phyloP scores from a whole-genome alignment of 352 stramenopile genomes.

The Globisporangium cederbergense region DNA sequence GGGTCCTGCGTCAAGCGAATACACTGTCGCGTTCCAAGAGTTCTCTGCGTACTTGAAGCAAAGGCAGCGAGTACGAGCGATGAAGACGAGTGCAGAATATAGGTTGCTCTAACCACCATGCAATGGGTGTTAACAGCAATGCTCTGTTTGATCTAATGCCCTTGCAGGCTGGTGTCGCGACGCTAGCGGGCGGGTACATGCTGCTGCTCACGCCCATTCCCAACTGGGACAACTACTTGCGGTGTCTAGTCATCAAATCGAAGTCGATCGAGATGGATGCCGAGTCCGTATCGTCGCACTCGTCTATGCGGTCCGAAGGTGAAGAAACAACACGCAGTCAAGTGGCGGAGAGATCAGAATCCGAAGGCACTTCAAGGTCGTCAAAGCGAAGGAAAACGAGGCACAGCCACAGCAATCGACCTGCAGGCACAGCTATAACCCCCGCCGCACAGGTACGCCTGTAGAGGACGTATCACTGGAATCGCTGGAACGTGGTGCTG shows the following conservation, averaged over 20 bases:
- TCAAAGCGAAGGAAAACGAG: slow-evolving; percentile 1
- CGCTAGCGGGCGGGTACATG: slow-evolving; percentile 37
- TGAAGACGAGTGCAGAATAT: background rate
- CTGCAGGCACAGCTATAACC: no score
- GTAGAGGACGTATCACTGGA: background rate
- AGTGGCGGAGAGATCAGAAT: background rate
- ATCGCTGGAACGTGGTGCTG: background rate
- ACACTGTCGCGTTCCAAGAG: slow-evolving; percentile 34
- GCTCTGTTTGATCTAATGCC: no score
- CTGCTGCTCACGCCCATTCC: slow-evolving; percentile 53
- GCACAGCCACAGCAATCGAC: background rate
- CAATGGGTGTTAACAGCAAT: background rate
- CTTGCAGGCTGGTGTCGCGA: slow-evolving; percentile 52
- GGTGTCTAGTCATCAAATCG: slow-evolving; percentile 54
- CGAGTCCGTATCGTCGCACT: slow-evolving; percentile 2
- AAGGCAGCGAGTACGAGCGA: slow-evolving; percentile 38
- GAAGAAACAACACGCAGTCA: background rate
- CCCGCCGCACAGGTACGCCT: background rate
- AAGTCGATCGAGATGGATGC: slow-evolving; percentile 16
- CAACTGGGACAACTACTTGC: slow-evolving; percentile 33
- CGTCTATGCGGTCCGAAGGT: background rate
- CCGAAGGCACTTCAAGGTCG: slow-evolving; percentile 1
- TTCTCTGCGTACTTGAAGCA: slow-evolving; percentile 51
- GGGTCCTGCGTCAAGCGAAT: slow-evolving; percentile 20
- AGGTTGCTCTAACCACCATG: background rate